These are phyloP conservation scores for Ophiobolus disseminans DNA, from an alignment of 2,329 filamentous ascomycete species.

Conservation along the genomic window DNA sequence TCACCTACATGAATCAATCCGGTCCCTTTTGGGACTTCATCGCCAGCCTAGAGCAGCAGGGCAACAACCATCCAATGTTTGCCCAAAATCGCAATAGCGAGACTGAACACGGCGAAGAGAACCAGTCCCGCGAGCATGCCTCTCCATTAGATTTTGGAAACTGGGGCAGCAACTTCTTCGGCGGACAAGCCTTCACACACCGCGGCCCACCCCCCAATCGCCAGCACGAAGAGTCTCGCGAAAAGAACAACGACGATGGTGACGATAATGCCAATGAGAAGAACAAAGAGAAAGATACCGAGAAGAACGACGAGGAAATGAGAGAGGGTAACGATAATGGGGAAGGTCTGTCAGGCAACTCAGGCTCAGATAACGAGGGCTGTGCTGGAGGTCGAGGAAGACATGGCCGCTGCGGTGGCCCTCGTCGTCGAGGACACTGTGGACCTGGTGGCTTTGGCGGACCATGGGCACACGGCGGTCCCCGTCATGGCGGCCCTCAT, in stretches of 20 bases:
- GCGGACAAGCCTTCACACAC: slow-evolving; percentile 35
- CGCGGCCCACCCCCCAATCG: slow-evolving; percentile 38
- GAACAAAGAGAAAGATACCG: slow-evolving; percentile 15
- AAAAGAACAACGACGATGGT: slow-evolving; percentile 14
- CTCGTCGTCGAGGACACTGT: slow-evolving; percentile 27
- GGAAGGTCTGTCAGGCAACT: slow-evolving; percentile 38
- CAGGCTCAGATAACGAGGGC: slow-evolving; percentile 37
- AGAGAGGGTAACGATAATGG: slow-evolving; percentile 31
- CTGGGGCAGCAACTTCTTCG: slow-evolving; percentile 43
- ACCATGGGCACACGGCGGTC: slow-evolving; percentile 22
- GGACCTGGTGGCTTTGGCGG: slow-evolving; percentile 31
- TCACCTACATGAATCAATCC: slow-evolving; percentile 61
- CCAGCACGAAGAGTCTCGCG: slow-evolving; percentile 30
- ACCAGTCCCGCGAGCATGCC: slow-evolving; percentile 11
- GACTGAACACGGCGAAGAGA: slow-evolving; percentile 30
- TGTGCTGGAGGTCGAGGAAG: slow-evolving; percentile 19
- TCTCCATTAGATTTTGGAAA: slow-evolving; percentile 41
- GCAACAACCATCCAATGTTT: slow-evolving; percentile 55
- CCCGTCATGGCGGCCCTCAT: slow-evolving; percentile 11
- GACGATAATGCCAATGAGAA: slow-evolving; percentile 11
- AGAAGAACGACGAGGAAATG: slow-evolving; percentile 24
- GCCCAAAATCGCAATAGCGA: slow-evolving; percentile 42
- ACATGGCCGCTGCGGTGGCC: slow-evolving; percentile 28
- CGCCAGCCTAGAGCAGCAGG: slow-evolving; percentile 57
- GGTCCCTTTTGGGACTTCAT: slow-evolving; percentile 65